These are phyloP conservation scores for Gossypium sturtianum DNA, from an alignment of 345 rosid genomes.

Conservation along the genomic window DNA sequence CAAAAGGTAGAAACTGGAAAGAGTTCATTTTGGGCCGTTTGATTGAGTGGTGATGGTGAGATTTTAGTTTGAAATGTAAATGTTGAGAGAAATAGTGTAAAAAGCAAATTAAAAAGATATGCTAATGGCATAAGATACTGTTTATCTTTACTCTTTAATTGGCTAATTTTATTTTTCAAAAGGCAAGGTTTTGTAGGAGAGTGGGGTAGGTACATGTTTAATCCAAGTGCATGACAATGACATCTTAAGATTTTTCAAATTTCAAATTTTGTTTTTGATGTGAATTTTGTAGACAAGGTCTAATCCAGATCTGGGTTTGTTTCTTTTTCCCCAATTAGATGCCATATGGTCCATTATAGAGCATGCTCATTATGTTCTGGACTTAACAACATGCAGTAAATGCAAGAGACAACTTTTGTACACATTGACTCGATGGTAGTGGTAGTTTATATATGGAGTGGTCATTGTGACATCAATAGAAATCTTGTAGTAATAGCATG, in stretches of 20 bases:
- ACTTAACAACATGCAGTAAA: neutral
- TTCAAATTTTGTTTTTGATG: neutral
- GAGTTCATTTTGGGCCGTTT: constrained; percentile 68
- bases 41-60: constrained; percentile 30
- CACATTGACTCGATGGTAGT: neutral
- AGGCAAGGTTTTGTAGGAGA: neutral
- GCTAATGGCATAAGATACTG: neutral
- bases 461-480: neutral
- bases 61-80: neutral
- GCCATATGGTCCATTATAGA: neutral
- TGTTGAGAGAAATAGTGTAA: neutral
- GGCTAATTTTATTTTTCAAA: neutral
- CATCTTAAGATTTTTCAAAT: neutral
- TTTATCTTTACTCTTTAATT: neutral
- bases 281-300: constrained; percentile 2
- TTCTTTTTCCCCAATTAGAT: neutral
- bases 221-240: neutral
- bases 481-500: neutral
- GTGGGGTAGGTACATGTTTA: neutral
- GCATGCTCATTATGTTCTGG: neutral
- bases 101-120: neutral
- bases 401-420: neutral
- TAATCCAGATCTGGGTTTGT: constrained; percentile 7
- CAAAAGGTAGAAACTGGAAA: neutral
- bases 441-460: neutral